Evolutionary conservation across 2,329 filamentous ascomycete genomes (phyloP).

Genomic region (Blastomyces gilchristii): DNA sequence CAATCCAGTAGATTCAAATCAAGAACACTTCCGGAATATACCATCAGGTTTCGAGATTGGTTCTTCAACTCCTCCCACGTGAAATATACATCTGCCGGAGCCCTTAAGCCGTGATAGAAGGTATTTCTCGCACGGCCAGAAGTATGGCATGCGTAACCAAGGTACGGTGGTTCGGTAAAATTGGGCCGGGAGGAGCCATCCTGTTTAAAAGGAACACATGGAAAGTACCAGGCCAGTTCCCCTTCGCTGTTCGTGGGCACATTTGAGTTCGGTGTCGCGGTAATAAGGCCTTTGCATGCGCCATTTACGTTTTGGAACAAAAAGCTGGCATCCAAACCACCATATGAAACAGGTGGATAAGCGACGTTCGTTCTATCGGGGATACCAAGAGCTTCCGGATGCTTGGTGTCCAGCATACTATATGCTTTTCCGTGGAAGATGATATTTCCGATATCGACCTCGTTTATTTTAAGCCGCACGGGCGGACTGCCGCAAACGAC

Average conservation of each 20-base stretch:
- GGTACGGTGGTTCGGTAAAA: slow-evolving; percentile 60
- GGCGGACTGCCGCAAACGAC: slow-evolving; percentile 69
- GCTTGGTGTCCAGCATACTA: slow-evolving; percentile 63
- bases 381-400: slow-evolving; percentile 73
- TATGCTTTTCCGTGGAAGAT: slow-evolving; percentile 93
- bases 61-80: slow-evolving; percentile 94
- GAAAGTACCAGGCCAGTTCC: slow-evolving; percentile 93
- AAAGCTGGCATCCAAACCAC: slow-evolving; percentile 90
- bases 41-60: slow-evolving; percentile 74
- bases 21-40: slow-evolving; percentile 88
- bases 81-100: slow-evolving; percentile 82
- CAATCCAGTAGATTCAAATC: slow-evolving; percentile 80
- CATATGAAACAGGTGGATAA: slow-evolving; percentile 69
- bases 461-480: slow-evolving; percentile 66
- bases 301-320: slow-evolving; percentile 98
- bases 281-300: slow-evolving; percentile 87
- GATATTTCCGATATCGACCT: slow-evolving; percentile 75
- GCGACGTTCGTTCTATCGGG: slow-evolving; percentile 65
- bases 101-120: slow-evolving; percentile 60
- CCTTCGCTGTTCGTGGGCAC: slow-evolving; percentile 64
- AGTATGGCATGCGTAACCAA: slow-evolving; percentile 85
- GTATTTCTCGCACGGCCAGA: slow-evolving; percentile 54
- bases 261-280: slow-evolving; percentile 56
- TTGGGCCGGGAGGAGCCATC: slow-evolving; percentile 79
- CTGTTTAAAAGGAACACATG: slow-evolving; percentile 83